Evolutionary conservation across 2,329 filamentous ascomycete genomes (phyloP), one percentile per base, ranked within the genome.

Genomic region (Gnomoniopsis smithogilvyi): DNA sequence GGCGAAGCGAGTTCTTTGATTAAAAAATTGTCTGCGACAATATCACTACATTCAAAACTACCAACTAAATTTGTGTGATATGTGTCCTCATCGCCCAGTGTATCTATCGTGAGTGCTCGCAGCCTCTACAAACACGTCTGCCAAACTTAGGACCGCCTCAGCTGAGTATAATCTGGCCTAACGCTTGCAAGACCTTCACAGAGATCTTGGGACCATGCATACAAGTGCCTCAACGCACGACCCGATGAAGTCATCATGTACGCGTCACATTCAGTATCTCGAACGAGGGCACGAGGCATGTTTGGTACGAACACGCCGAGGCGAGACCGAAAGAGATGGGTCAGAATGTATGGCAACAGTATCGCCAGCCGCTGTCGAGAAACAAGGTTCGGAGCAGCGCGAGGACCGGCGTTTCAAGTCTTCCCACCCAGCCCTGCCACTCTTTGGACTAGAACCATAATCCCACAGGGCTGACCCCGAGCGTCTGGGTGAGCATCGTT

Each of bases 381-480:
- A 56, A 50, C 38, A 51, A 56, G 41, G 47, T 60, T 56, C 45
- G 43, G 48, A 41, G 21, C 38, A 49, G 45, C 24, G 24, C 33
- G 21, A n/a, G 45, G 22, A 38, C 51, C 51, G 38, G 51, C 38
- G 51, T 53, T 46, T 53, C 51, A 53, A 8, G 43, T 21, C 51
- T 14, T 19, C 4, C 45, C 47, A 33, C 21, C 41, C 41, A 51
- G 48, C 15, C 11, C 33, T 24, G 10, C 51, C 15, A 12, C 48
- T 34, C 34, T 43, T 17, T 34, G 41, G 26, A 15, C 19, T 33
- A 38, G 48, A 47, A 45, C 30, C 21, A 17, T 22, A 19, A 2
- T 33, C 30, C 24, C 47, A 19, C 58, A 56, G 58, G 58, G 53
- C 53, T 60, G 41, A 52, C 33, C 52, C 53, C 24, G 47, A 52